Conservation (phyloP, 1,284 basidiomycete genomes). For the Leccinum pallidistipes region DNA sequence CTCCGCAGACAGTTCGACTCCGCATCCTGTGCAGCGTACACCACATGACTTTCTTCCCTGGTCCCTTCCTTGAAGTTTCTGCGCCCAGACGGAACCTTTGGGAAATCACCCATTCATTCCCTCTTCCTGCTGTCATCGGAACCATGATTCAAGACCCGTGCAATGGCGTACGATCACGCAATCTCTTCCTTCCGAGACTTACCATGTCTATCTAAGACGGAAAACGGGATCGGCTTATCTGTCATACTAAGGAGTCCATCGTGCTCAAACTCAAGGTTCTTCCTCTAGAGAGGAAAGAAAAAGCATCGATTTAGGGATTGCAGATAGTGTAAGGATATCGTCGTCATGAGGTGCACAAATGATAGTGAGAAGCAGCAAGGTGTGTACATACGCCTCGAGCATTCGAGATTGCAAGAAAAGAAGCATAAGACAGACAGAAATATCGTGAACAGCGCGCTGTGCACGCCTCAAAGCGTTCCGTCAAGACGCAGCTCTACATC, state of each 20-base stretch:
- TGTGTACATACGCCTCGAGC: constrained; percentile 1
- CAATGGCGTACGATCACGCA: neutral
- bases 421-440: constrained; percentile 8
- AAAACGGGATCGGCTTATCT: neutral
- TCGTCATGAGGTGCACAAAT: constrained; percentile 21
- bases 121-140: neutral
- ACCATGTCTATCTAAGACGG: neutral
- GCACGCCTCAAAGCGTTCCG: neutral
- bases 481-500: constrained; percentile 15
- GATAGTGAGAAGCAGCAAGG: constrained; percentile 14
- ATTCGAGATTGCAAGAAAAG: constrained; percentile 7
- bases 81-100: neutral
- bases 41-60: neutral
- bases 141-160: neutral
- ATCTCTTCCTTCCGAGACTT: neutral
- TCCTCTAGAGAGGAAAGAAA: neutral
- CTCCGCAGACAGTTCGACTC: neutral
- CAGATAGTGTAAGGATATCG: constrained; percentile 33
- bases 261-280: neutral
- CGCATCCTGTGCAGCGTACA: neutral
- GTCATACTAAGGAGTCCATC: neutral
- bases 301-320: constrained; percentile 14
- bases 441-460: constrained; percentile 3
- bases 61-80: neutral
- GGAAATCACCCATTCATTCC: neutral